phyloP scores from a whole-genome alignment of 345 rosid species.

The Litchi chinensis region DNA sequence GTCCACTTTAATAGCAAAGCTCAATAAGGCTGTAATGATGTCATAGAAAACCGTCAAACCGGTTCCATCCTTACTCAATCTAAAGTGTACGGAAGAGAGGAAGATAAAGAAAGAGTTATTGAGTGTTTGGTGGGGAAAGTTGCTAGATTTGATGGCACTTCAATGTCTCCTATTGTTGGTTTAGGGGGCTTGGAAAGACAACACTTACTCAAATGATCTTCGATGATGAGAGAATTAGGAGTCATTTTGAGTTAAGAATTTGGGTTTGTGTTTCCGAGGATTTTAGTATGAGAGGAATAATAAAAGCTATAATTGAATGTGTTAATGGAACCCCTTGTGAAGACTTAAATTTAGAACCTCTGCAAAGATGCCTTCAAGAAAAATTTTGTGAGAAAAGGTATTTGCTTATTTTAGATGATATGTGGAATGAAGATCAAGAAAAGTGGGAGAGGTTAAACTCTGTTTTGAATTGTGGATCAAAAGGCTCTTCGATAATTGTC shows the following conservation, averaged over 20 bases:
- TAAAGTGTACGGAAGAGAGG: background rate
- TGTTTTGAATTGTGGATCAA: background rate
- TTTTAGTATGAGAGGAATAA: background rate
- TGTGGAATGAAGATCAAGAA: slow-evolving; percentile 8
- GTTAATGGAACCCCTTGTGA: background rate
- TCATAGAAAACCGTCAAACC: too few relatives aligned
- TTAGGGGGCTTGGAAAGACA: too few relatives aligned
- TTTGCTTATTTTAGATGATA: background rate
- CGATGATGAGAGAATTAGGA: background rate
- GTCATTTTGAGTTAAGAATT: background rate
- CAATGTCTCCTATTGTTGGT: too few relatives aligned
- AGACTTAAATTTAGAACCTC: background rate
- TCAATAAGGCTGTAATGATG: too few relatives aligned
- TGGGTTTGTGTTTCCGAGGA: slow-evolving; percentile 11
- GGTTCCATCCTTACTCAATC: too few relatives aligned
- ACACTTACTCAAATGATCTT: too few relatives aligned
- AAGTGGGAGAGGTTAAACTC: slow-evolving; percentile 11
- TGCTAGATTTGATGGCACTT: too few relatives aligned
- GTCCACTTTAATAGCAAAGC: too few relatives aligned
- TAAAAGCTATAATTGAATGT: background rate
- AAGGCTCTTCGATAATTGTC: background rate
- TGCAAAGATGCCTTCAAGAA: background rate
- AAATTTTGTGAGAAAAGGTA: background rate
- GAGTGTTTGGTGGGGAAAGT: too few relatives aligned
- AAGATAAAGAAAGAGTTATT: background rate